Base-by-base conservation (phyloP, 2,329 filamentous ascomycete species). In the Nemania sp. region DNA sequence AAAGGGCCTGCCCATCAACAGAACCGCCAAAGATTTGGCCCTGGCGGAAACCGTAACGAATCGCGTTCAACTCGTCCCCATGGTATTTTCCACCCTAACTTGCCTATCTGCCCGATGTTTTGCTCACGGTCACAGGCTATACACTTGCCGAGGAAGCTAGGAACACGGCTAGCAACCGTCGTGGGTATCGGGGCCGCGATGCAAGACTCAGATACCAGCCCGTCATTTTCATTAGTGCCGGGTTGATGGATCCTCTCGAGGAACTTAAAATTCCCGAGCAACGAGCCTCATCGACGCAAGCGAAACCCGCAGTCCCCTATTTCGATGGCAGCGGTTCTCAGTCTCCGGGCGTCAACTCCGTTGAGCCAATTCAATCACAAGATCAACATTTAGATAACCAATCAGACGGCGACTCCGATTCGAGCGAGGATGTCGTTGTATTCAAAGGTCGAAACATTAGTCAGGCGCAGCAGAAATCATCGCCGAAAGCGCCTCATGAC, bases 381-480 rank as follows among this genome's bases (percentile, higher is more conserved):
- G 19, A 30, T 8, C 15, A 36, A 4, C n/a, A 14, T 17, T 22
- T 22, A 31, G 45, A 34, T 17, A 41, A 26, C 19, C 54, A 61
- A 2, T 62, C 68, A 6, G 60, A 61, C 28, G 56, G 59, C 3
- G 62, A 56, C 5, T 80, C 79, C 0, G 78, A 83, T 59, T 89
- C 87, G 0, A 88, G 86, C 64, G 88, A 89, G 42, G 90, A 96
- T 60, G 75, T 90, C 5, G 84, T 91, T 41, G 64, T 90, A 0
- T 90, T 89, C 66, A 80, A 76, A 53, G 84, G 84, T 33, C 77
- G 84, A 49, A 71, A 72, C 50, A 59, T 52, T 64, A 50, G 49
- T 41, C 63, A 62, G 19, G 50, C 49, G 30, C 43, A 41, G 28
- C 17, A 33, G 8, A 43, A 22, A 11, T 53, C 31, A 22, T 20